Evolutionary conservation across 768 basidiomycete species (phyloP), one percentile per base, ranked within the genome.

Genomic region (Lentinula guzmanii): DNA sequence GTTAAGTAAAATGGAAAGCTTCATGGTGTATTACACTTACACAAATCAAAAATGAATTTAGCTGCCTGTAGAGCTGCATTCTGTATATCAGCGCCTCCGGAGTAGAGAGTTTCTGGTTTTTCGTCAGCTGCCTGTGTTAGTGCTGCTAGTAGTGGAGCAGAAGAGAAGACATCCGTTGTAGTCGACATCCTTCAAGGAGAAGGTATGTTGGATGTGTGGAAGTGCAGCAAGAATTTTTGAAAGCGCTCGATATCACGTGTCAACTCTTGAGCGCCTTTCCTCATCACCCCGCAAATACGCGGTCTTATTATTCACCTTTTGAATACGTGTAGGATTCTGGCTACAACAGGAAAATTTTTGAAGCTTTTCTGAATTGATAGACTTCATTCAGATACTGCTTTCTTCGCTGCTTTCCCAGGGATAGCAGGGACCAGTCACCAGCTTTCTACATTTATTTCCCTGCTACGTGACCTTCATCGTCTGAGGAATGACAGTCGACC

Each of bases 31-130:
- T 52, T 41, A 39, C 41, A 70, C 86, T 64, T 70, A 91, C 91
- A 87, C 55, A 86, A 74, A 71, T 93, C 89, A 65, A 92, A 94
- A 13, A 91, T 72, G 68, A 81, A 84, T 75, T 91, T 90, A 21
- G 87, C 74, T n/a, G 90, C 89, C 58, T 75, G 70, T 31, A 93
- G 74, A 16, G 90, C 86, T 54, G 84, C 80, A 57, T 72, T 69
- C 46, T 80, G 80, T 33, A 91, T 77, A 45, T 82, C 81, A 51
- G 73, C 65, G 70, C 75, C 83, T 50, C 86, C 84, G 9, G 72
- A 68, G n/a, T 82, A 81, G 62, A 92, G 73, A 7, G 73, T 75
- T 69, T 89, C 83, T 28, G 82, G 79, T 34, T 75, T 74, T 42
- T 78, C 74, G 37, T 85, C 84, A 10, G 91, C 71, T 35, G 86